A percentile compares a stretch with the other conserved stretches of the same genome.
Conservation (phyloP, 2,329 filamentous ascomycete species). For the Curvularia sp. region DNA sequence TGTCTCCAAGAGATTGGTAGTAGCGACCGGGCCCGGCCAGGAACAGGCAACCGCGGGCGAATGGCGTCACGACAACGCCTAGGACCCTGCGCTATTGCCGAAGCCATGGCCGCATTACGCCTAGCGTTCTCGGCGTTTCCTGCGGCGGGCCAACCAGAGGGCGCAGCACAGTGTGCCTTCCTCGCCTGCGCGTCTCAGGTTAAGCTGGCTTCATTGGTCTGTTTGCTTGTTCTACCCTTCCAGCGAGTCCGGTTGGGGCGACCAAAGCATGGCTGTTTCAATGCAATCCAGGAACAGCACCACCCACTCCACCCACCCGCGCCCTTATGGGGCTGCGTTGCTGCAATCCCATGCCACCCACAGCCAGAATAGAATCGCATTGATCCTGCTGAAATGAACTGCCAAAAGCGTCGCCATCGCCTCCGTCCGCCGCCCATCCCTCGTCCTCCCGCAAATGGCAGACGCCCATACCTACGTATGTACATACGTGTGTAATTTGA, state of each 20-base stretch:
- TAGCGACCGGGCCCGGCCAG: constrained; percentile 30
- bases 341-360: too few relatives aligned
- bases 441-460: background rate
- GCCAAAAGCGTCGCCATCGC: background rate
- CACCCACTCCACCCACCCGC: constrained; percentile 15
- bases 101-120: constrained; percentile 21
- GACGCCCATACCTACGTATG: background rate
- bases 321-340: constrained; percentile 19
- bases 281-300: constrained; percentile 20
- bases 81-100: constrained; percentile 11
- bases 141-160: constrained; percentile 23
- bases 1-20: constrained; percentile 41
- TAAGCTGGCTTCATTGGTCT: constrained; percentile 23
- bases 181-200: constrained; percentile 40
- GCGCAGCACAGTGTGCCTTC: constrained; percentile 14
- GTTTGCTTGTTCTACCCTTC: constrained; percentile 24
- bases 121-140: constrained; percentile 32
- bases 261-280: constrained; percentile 32
- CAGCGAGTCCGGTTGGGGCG: constrained; percentile 21
- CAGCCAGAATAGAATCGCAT: constrained; percentile 24
- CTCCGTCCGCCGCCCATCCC: background rate
- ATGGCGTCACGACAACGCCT: constrained; percentile 22
- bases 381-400: constrained; percentile 16
- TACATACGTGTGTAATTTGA: background rate
- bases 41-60: constrained; percentile 30